Conservation (phyloP, 768 basidiomycete species). For the Auricularia auricula-judae region DNA sequence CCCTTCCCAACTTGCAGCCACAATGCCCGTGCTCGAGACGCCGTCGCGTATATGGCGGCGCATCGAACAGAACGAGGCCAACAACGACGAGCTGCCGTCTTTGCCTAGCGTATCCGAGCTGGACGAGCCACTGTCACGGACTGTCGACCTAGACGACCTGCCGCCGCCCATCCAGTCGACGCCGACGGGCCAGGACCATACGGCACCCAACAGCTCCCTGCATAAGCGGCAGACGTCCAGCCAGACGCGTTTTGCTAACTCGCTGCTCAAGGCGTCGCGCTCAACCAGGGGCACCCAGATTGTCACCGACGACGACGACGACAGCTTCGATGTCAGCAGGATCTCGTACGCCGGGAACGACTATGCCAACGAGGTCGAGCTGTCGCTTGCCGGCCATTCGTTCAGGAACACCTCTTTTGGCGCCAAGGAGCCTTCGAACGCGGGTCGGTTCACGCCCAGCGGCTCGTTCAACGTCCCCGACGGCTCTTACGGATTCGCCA, state of each 20-base stretch:
- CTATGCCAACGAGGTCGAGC: slow-evolving; percentile 26
- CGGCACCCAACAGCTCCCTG: slow-evolving; percentile 16
- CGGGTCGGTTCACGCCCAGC: not conserved
- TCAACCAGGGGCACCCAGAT: slow-evolving; percentile 20
- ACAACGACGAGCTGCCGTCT: slow-evolving; percentile 64
- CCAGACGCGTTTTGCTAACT: slow-evolving; percentile 39
- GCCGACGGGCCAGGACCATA: slow-evolving; percentile 25
- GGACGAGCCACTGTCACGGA: slow-evolving; percentile 34
- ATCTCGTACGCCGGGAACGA: slow-evolving; percentile 44
- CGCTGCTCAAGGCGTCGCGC: slow-evolving; percentile 30
- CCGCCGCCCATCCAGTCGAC: slow-evolving; percentile 55
- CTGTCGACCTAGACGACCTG: slow-evolving; percentile 30
- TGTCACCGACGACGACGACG: slow-evolving; percentile 20
- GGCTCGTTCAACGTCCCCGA: slow-evolving; percentile 35
- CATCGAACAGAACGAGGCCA: slow-evolving; percentile 56
- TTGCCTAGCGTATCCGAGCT: slow-evolving; percentile 65
- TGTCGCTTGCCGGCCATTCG: slow-evolving; percentile 49
- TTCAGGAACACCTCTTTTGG: slow-evolving; percentile 12
- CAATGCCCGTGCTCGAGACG: slow-evolving; percentile 40
- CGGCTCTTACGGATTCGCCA: slow-evolving; percentile 17
- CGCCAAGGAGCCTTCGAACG: slow-evolving; percentile 1
- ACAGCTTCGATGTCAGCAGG: slow-evolving; percentile 51
- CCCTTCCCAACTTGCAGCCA: not conserved
- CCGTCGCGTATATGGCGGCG: slow-evolving; percentile 79
- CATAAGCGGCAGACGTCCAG: slow-evolving; percentile 38